Conservation (phyloP, 805 yeast species). For the Metschnikowia anglica region DNA sequence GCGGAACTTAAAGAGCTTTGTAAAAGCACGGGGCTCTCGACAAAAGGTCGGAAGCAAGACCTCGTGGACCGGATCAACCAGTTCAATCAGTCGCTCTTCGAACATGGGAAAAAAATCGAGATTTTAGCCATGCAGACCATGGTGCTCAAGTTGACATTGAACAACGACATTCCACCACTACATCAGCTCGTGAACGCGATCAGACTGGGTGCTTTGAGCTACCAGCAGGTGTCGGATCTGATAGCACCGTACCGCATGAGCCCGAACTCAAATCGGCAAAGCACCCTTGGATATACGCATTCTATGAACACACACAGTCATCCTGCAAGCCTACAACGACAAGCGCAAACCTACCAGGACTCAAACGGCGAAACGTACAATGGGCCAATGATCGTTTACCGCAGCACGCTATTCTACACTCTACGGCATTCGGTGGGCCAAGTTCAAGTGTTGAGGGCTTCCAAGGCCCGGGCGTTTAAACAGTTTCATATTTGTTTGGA, state of each 20-base stretch:
- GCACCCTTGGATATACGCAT: not conserved
- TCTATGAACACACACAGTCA: too few relatives aligned
- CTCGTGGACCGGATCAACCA: conserved; percentile 53
- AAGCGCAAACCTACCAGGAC: not conserved
- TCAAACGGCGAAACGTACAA: conserved; percentile 12
- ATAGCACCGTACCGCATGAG: conserved; percentile 3
- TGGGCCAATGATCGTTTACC: conserved; percentile 48
- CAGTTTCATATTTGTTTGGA: conserved; percentile 40
- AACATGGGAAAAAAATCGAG: conserved; percentile 41
- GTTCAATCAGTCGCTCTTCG: conserved; percentile 44
- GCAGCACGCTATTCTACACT: conserved; percentile 55
- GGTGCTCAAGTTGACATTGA: conserved; percentile 37
- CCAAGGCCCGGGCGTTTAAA: conserved; percentile 45
- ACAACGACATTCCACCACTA: conserved; percentile 41
- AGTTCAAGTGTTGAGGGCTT: conserved; percentile 45
- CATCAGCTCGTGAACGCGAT: conserved; percentile 27
- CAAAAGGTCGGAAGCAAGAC: conserved; percentile 61
- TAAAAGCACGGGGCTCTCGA: conserved; percentile 47
- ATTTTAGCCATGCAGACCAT: conserved; percentile 46
- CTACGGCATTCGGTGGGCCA: conserved; percentile 47
- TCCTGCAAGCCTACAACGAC: not conserved
- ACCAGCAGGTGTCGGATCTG: conserved; percentile 10
- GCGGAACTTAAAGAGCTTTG: conserved; percentile 54
- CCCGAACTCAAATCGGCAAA: not conserved
- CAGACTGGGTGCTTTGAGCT: conserved; percentile 26